Conservation (phyloP, 345 rosid species). For the Brassica rapa region DNA sequence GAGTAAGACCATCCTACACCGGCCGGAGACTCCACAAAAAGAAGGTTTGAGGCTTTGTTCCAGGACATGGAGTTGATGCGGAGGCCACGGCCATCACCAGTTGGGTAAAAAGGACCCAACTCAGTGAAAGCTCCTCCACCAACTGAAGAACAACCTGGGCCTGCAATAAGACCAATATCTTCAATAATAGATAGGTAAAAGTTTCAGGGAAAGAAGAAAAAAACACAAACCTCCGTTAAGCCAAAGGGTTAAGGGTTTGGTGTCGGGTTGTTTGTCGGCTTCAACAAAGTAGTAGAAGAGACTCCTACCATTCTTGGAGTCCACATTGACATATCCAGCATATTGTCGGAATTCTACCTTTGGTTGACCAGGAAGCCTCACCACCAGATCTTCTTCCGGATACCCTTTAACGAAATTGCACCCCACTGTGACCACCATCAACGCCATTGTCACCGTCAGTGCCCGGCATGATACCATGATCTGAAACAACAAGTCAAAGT, state of each 20-base stretch:
- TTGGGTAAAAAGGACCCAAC: conserved; percentile 85
- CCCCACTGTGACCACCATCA: background rate
- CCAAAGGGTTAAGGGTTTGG: conserved; percentile 82
- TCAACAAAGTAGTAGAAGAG: conserved; percentile 89
- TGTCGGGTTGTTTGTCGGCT: conserved; percentile 54
- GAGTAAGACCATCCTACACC: conserved; percentile 99
- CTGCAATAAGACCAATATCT: conserved; percentile 46
- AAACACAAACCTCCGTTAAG: conserved; percentile 74
- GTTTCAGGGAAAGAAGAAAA: background rate
- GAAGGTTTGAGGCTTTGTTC: conserved; percentile 88
- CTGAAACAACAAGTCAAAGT: background rate
- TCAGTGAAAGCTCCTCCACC: conserved; percentile 96
- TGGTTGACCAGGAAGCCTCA: conserved; percentile 76
- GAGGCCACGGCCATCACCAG: conserved; percentile 84
- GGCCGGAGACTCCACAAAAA: conserved; percentile 90
- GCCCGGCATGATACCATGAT: background rate
- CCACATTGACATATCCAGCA: conserved; percentile 76
- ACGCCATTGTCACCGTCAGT: background rate
- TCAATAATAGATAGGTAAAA: background rate
- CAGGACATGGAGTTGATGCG: conserved; percentile 77
- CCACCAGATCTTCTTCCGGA: conserved; percentile 74
- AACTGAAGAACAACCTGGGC: conserved; percentile 93
- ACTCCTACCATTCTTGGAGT: conserved; percentile 63
- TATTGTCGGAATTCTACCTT: conserved; percentile 67
- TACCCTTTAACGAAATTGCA: conserved; percentile 36